Percentiles rank a stretch among this genome's conserved stretches.
These are phyloP conservation scores for Trichosporon sp. DNA, from an alignment of 1,284 basidiomycete species.

Conservation along the genomic window DNA sequence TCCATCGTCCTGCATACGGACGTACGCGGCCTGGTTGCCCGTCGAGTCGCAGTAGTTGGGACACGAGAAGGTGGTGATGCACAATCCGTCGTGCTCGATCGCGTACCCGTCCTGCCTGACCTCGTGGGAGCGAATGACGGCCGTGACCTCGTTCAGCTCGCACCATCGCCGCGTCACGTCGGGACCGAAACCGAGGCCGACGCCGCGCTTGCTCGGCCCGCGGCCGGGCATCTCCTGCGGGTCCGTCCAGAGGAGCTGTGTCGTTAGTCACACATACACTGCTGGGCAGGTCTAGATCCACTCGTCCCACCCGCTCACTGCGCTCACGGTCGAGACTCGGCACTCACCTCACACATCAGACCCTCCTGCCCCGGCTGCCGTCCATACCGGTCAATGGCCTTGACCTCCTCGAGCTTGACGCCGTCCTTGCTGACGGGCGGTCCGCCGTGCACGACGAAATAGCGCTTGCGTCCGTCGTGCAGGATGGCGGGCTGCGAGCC, in stretches of 20 bases:
- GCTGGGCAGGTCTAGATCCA: too few relatives aligned
- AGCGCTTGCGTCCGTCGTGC: constrained; percentile 83
- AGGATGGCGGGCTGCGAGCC: constrained; percentile 64
- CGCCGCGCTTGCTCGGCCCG: constrained; percentile 94
- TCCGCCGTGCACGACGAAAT: constrained; percentile 95
- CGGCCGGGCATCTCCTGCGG: constrained; percentile 88
- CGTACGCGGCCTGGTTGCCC: constrained; percentile 61
- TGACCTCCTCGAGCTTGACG: constrained; percentile 89
- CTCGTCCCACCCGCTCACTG: background rate
- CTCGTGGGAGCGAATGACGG: constrained; percentile 94
- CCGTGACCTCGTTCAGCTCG: constrained; percentile 79
- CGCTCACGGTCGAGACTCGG: background rate
- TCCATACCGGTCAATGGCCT: constrained; percentile 81
- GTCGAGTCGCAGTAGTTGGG: constrained; percentile 57
- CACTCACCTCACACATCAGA: constrained; percentile 73
- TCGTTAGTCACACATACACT: constrained; percentile 11
- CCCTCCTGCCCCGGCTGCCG: constrained; percentile 93
- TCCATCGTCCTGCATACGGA: constrained; percentile 79
- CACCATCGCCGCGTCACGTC: constrained; percentile 90
- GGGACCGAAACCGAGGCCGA: constrained; percentile 93
- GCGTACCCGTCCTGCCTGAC: constrained; percentile 76
- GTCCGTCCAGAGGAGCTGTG: constrained; percentile 84
- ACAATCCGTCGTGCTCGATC: constrained; percentile 62
- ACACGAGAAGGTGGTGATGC: constrained; percentile 57
- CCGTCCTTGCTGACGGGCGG: constrained; percentile 87